Base-by-base conservation (phyloP, 345 rosid genomes). In the Tarenaya hassleriana region DNA sequence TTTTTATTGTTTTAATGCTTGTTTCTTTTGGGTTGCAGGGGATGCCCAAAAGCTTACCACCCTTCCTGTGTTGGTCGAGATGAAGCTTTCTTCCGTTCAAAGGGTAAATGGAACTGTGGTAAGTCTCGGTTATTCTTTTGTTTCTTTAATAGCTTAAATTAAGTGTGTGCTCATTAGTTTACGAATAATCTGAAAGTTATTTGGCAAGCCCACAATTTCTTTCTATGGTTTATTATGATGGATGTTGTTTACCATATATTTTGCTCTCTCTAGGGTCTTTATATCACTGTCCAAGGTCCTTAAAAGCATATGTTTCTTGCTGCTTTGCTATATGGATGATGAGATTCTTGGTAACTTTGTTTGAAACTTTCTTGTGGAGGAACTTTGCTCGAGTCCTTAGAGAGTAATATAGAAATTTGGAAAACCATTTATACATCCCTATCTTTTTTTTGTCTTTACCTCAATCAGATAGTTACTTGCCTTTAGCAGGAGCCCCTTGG, bases 91-190 rank as follows among this genome's bases (percentile, higher is more conserved):
- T 94, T 94, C 69, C 87, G 58, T 55, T 41, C 94, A 3, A 86
- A 73, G 75, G 97, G 94, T 35, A 75, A 80, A 67, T 94, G 99
- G 99, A 86, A 88, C 70, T 92, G 98, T 51, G 98, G 98, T 92
- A 73, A 73, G 96, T 65, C 49, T 17, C 46, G 56, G 67, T 24
- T 40, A 33, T 27, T 57, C 21, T 9, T 51, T 34, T 34, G 18
- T 13, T 44, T 37, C 34, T 58, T 35, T 35, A 10, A 7, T 48
- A 51, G 53, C 43, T 14, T 41, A 39, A 53, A 27, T 47, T 29
- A 31, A 53, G 35, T 44, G 17, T 57, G 38, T 65, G 59, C 58
- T 27, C 53, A 50, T 10, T 37, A 50, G 43, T 37, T 44, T 45
- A 17, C 11, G 27, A 21, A 38, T 37, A 35, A 34, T 44, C 45